Evolutionary conservation across 768 basidiomycete species (phyloP).

Genomic region (Suillus placidus): DNA sequence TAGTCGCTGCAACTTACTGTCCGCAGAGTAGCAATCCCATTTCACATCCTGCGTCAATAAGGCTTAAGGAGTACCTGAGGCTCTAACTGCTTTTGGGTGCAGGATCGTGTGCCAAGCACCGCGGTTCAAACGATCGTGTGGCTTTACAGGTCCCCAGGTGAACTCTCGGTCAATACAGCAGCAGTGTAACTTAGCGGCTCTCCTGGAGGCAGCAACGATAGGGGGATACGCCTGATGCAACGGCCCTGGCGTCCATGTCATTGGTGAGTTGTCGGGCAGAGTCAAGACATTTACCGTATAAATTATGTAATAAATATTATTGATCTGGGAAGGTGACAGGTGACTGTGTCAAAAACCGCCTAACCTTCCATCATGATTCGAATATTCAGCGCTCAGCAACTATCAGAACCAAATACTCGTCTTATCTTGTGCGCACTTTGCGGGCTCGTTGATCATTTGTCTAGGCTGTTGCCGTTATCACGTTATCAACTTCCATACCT

Average conservation of each 20-base stretch:
- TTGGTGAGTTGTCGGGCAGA: neutral
- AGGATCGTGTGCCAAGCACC: conserved; percentile 47
- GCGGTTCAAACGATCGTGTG: conserved; percentile 57
- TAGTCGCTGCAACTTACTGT: conserved; percentile 45
- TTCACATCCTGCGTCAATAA: conserved; percentile 97
- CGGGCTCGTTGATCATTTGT: too few relatives aligned
- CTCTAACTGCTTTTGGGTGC: conserved; percentile 39
- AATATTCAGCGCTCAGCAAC: too few relatives aligned
- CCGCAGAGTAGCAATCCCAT: conserved; percentile 68
- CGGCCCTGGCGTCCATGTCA: conserved; percentile 49
- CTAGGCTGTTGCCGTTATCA: too few relatives aligned
- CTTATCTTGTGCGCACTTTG: too few relatives aligned
- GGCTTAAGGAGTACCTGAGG: conserved; percentile 80
- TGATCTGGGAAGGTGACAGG: too few relatives aligned
- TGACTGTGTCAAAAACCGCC: too few relatives aligned
- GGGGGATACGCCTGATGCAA: conserved; percentile 86
- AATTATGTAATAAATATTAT: too few relatives aligned
- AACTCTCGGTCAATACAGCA: conserved; percentile 91
- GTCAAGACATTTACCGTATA: too few relatives aligned
- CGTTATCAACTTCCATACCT: too few relatives aligned
- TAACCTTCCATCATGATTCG: too few relatives aligned
- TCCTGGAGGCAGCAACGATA: conserved; percentile 84
- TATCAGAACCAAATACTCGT: too few relatives aligned
- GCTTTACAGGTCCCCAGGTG: conserved; percentile 75
- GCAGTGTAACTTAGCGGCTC: conserved; percentile 92